Evolutionary conservation across 176 grass and related monocot genomes (phyloP).

Genomic region (Dendrocalamus sinicus): DNA sequence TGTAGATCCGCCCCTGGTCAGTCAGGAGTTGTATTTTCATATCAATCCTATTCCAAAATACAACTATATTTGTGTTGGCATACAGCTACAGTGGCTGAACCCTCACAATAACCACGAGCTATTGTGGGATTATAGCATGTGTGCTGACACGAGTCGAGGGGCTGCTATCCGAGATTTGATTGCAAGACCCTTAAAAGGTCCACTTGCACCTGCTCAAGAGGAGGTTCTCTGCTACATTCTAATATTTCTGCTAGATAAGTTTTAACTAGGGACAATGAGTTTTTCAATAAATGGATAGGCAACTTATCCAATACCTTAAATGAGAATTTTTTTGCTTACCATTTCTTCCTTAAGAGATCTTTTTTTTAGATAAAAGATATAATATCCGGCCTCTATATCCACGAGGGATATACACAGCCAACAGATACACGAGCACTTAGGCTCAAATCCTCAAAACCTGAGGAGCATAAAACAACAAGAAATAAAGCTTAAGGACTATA

Average conservation of each 20-base stretch:
- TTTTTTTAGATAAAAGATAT: too few relatives aligned
- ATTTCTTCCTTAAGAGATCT: background rate
- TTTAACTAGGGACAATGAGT: slow-evolving; percentile 1
- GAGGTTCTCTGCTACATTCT: slow-evolving; percentile 83
- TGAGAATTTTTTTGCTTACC: background rate
- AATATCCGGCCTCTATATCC: too few relatives aligned
- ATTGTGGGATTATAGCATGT: slow-evolving; percentile 99
- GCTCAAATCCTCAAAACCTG: too few relatives aligned
- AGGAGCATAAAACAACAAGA: too few relatives aligned
- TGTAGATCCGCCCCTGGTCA: too few relatives aligned
- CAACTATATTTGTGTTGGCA: slow-evolving; percentile 40
- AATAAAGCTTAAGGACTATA: too few relatives aligned
- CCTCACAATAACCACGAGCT: slow-evolving; percentile 94
- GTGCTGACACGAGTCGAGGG: slow-evolving; percentile 89
- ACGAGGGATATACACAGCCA: too few relatives aligned
- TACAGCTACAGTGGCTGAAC: slow-evolving; percentile 89
- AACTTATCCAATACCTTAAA: slow-evolving; percentile 20
- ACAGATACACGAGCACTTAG: too few relatives aligned
- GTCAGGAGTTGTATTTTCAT: slow-evolving; percentile 26
- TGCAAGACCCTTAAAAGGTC: slow-evolving; percentile 94
- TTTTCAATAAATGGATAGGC: slow-evolving; percentile 21
- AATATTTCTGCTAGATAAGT: slow-evolving; percentile 44
- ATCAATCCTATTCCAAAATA: slow-evolving; percentile 18
- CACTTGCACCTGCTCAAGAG: slow-evolving; percentile 89
- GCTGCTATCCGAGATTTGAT: slow-evolving; percentile 92